phyloP scores from a whole-genome alignment of 352 stramenopile species.

The Blastocystis sp. region DNA sequence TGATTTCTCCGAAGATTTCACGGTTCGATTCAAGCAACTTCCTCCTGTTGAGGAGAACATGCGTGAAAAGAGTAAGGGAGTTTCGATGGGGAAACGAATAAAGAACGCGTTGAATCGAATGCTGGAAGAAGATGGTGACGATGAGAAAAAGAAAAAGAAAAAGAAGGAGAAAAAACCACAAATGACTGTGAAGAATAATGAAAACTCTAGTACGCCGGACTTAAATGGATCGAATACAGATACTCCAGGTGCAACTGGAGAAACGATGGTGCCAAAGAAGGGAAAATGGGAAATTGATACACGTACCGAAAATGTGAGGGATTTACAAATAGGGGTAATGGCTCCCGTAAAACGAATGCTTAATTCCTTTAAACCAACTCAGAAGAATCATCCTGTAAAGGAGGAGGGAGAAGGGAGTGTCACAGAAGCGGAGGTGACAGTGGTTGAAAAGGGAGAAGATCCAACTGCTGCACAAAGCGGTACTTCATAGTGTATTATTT shows the following conservation, averaged over 20 bases:
- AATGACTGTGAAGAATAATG: not conserved
- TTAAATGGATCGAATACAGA: not conserved
- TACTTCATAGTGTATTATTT: not conserved
- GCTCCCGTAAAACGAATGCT: slow-evolving; percentile 47
- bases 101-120: slow-evolving; percentile 8
- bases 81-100: slow-evolving; percentile 14
- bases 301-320: not conserved
- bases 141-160: slow-evolving; percentile 27
- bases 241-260: not conserved
- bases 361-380: slow-evolving; percentile 28
- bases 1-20: slow-evolving; percentile 30
- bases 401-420: not conserved
- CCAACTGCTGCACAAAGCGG: not conserved
- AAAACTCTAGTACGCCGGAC: not conserved
- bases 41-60: not conserved
- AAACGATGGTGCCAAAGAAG: not conserved
- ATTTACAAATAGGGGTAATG: slow-evolving; percentile 39
- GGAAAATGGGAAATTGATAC: slow-evolving; percentile 52
- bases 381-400: not conserved
- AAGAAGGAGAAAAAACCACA: not conserved
- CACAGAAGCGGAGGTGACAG: not conserved
- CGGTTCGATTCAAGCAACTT: not conserved
- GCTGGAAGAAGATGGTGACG: not conserved
- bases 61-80: not conserved
- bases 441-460: not conserved